Base-by-base conservation (phyloP, 805 yeast species). In the Maudiozyma barnettii region DNA sequence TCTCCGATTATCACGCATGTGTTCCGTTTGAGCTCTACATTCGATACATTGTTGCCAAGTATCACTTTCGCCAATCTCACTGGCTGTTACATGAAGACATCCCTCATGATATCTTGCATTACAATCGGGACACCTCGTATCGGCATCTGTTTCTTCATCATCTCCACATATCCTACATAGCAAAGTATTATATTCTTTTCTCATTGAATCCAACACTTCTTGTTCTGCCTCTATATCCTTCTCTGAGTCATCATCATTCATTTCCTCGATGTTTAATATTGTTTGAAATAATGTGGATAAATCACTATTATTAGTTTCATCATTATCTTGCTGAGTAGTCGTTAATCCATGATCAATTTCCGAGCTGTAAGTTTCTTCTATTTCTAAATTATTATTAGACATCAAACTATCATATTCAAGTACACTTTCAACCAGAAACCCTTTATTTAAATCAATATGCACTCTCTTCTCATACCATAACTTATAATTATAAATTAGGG, bases 81-180 rank as follows among this genome's bases (percentile, higher is more conserved):
- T 45, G 0, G 59, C 50, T 31, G 55, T 50, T 2, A 48, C 30
- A 19, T 57, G 51, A 5, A 61, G 39, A 39, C 65, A 61, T n/a
- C 50, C 39, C 26, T 54, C 57, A 42, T 61, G 65, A 29, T 53
- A 61, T 47, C 52, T 39, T 54, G 60, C 30, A 49, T 57, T 41
- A 46, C 61, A 56, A n/a, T 30, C 12, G 21, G 43, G 37, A 42
- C 64, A 59, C 16, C 38, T 48, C 4, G 39, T 41, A 37, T 51
- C 52, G 8, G 52, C 39, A 7, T 38, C 41, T 1, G 42, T 23
- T 39, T 46, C 51, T 19, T 46, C 31, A 23, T 41, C 52, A 2
- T 39, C 41, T 4, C 61, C 64, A 43, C 64, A 59, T 19, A 59
- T 47, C 16, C 51, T 50, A 43, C 58, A 57, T 18, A 14, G 30